Percentiles rank a stretch among this genome's conserved stretches.
Conservation (phyloP, 192 early-diverging fungal genomes). For the Coemansia sp. region DNA sequence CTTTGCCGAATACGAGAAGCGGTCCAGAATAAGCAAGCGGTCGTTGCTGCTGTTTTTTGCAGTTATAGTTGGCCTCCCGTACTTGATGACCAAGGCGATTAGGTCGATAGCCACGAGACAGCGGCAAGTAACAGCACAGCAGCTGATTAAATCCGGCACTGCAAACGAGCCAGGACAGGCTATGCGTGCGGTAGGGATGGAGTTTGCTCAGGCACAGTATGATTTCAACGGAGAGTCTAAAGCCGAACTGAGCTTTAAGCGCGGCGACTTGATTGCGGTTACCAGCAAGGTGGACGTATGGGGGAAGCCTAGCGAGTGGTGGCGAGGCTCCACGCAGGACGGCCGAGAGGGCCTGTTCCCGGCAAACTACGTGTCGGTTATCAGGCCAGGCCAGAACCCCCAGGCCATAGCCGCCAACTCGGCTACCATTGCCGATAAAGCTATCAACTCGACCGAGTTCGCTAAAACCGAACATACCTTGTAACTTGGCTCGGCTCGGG, state of each 20-base stretch:
- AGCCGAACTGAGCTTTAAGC: constrained; percentile 76
- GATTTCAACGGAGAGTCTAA: constrained; percentile 77
- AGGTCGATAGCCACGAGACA: constrained; percentile 63
- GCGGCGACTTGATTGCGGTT: constrained; percentile 89
- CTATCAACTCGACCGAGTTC: constrained; percentile 34
- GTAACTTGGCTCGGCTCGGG: constrained; percentile 2
- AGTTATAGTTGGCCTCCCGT: constrained; percentile 87
- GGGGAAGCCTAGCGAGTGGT: constrained; percentile 81
- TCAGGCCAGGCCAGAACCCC: constrained; percentile 66
- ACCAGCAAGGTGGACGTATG: constrained; percentile 77
- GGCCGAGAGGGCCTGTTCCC: constrained; percentile 90
- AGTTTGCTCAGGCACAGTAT: constrained; percentile 87
- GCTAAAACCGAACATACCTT: constrained; percentile 16
- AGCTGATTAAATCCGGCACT: constrained; percentile 8
- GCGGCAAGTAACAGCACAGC: constrained; percentile 38
- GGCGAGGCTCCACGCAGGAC: constrained; percentile 79
- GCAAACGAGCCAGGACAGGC: constrained; percentile 15
- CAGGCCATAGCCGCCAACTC: constrained; percentile 43
- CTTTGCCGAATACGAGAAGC: constrained; percentile 75
- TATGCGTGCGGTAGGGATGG: constrained; percentile 59
- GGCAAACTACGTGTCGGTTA: constrained; percentile 84
- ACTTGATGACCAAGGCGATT: constrained; percentile 86
- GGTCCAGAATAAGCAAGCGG: constrained; percentile 60
- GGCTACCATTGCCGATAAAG: constrained; percentile 20
- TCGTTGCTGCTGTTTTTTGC: constrained; percentile 82